These are phyloP conservation scores for Chrysosporium queenslandicum DNA, from an alignment of 2,329 filamentous ascomycete species.

Conservation along the genomic window DNA sequence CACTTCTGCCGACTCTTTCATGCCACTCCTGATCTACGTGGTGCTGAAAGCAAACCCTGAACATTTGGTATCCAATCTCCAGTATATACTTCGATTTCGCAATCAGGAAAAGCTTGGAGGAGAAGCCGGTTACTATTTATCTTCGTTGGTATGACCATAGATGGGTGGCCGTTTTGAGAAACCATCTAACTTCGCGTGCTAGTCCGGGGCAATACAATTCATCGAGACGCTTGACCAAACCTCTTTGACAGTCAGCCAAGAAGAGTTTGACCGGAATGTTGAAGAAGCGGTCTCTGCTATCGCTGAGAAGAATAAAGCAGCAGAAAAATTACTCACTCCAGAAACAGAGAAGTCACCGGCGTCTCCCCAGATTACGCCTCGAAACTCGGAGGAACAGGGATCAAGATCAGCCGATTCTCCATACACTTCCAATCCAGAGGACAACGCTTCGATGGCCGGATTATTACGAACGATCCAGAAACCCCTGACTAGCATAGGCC, in stretches of 20 bases:
- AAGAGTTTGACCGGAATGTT: slow-evolving; percentile 93
- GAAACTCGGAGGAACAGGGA: slow-evolving; percentile 53
- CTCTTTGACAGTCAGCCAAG: slow-evolving; percentile 81
- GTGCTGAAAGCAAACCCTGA: slow-evolving; percentile 91
- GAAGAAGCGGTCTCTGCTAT: slow-evolving; percentile 93
- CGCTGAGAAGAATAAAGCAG: slow-evolving; percentile 69
- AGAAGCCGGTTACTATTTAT: slow-evolving; percentile 97
- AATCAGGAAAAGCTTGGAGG: slow-evolving; percentile 95
- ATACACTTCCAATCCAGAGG: slow-evolving; percentile 48
- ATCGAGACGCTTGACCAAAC: slow-evolving; percentile 94
- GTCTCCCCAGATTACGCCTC: slow-evolving; percentile 49
- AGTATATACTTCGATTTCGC: slow-evolving; percentile 92
- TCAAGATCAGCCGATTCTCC: slow-evolving; percentile 27
- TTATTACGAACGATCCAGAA: slow-evolving; percentile 83
- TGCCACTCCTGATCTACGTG: slow-evolving; percentile 89
- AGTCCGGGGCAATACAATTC: slow-evolving; percentile 76
- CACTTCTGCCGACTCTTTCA: slow-evolving; percentile 91
- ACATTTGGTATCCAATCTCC: slow-evolving; percentile 91
- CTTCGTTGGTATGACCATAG: slow-evolving; percentile 59
- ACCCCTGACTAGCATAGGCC: slow-evolving; percentile 80
- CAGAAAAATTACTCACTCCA: slow-evolving; percentile 36
- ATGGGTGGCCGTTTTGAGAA: slow-evolving; percentile 6
- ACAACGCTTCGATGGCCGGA: slow-evolving; percentile 71
- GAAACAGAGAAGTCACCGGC: slow-evolving; percentile 40
- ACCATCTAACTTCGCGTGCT: slow-evolving; percentile 9